Conservation (phyloP, 1,284 basidiomycete species). For the Pulveroboletus sp. region DNA sequence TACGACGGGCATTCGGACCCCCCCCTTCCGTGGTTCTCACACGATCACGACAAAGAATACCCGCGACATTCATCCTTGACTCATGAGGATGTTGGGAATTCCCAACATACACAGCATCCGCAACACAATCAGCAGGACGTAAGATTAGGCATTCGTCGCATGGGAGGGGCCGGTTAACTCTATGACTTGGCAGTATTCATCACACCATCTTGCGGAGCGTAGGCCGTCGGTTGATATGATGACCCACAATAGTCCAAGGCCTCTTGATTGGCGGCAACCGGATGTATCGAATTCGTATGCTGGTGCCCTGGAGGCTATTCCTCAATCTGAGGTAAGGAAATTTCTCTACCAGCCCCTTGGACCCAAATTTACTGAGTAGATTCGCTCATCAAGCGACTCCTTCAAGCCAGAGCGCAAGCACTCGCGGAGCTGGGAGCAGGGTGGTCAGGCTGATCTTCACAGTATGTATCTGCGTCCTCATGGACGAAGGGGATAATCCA, state of each 20-base stretch:
- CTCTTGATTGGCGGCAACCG: conserved; percentile 49
- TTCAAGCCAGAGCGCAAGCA: conserved; percentile 50
- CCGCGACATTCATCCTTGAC: conserved; percentile 30
- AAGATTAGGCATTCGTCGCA: conserved; percentile 23
- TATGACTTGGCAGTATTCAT: conserved; percentile 28
- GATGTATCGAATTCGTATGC: conserved; percentile 47
- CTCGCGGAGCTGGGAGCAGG: conserved; percentile 54
- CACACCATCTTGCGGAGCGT: conserved; percentile 33
- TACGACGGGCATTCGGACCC: conserved; percentile 16
- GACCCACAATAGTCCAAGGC: conserved; percentile 39
- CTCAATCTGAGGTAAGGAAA: conserved; percentile 49
- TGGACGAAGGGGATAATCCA: conserved; percentile 17
- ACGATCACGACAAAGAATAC: conserved; percentile 28
- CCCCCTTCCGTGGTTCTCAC: conserved; percentile 20
- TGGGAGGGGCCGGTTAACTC: conserved; percentile 20
- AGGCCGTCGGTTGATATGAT: conserved; percentile 33
- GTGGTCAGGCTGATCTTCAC: conserved; percentile 37
- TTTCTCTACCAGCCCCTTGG: conserved; percentile 13
- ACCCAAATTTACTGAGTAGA: conserved; percentile 33
- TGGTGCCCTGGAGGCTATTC: conserved; percentile 37
- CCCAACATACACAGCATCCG: conserved; percentile 30
- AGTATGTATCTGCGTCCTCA: conserved; percentile 24
- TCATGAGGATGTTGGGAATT: conserved; percentile 31
- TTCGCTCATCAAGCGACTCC: conserved; percentile 41
- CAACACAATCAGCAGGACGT: conserved; percentile 34